These are phyloP conservation scores for Candida dajiaensis DNA, from an alignment of 805 yeast species.

Conservation along the genomic window DNA sequence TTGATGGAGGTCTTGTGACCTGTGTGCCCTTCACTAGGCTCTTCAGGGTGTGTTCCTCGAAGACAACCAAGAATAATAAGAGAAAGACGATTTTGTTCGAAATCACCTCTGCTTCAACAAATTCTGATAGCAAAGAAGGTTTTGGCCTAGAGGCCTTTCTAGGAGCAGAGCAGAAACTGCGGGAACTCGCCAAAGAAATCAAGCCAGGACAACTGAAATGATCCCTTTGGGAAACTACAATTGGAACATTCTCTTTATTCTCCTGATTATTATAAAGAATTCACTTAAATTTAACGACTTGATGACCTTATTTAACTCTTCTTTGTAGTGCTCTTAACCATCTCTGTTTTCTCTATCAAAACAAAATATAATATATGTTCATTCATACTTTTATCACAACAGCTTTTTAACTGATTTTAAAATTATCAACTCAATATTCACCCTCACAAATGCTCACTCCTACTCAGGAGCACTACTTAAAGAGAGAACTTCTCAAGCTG, in stretches of 20 bases:
- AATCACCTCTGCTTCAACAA: conserved; percentile 32
- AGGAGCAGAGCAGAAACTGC: conserved; percentile 5
- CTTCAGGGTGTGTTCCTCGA: conserved; percentile 34
- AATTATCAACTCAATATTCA: too few species aligned
- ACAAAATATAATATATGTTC: too few species aligned
- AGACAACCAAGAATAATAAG: conserved; percentile 19
- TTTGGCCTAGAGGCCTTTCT: conserved; percentile 1
- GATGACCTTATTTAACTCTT: background rate
- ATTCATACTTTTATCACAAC: too few species aligned
- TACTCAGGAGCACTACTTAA: conserved; percentile 79
- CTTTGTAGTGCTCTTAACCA: background rate
- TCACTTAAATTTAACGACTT: background rate
- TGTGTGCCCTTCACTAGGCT: conserved; percentile 45
- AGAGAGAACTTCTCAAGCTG: conserved; percentile 66
- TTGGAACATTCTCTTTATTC: too few species aligned
- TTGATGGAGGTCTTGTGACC: conserved; percentile 33
- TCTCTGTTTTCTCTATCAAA: background rate
- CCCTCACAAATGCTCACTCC: conserved; percentile 34
- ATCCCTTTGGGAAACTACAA: too few species aligned
- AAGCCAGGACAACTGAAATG: background rate
- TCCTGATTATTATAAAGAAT: too few species aligned
- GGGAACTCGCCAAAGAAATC: background rate
- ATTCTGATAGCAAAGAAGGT: conserved; percentile 19
- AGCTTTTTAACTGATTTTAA: too few species aligned
- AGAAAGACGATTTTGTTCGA: conserved; percentile 26